Evolutionary conservation across 1,139 yeast species (phyloP).

Genomic region (Diutina sp.): DNA sequence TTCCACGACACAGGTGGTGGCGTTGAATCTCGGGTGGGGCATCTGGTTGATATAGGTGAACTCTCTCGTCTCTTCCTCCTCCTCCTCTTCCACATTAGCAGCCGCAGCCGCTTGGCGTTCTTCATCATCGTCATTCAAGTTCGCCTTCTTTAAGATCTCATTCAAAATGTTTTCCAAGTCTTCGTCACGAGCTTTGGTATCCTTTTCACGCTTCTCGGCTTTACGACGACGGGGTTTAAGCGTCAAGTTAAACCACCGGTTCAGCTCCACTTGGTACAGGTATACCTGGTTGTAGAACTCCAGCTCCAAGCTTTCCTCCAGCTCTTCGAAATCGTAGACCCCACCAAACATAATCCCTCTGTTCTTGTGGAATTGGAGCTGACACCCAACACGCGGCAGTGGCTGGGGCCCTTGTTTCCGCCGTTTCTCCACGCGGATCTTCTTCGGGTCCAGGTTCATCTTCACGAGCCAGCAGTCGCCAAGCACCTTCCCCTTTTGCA

Average conservation of each 20-base stretch:
- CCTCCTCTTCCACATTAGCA: slow-evolving; percentile 9
- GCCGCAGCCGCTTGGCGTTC: slow-evolving; percentile 28
- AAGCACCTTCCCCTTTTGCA: slow-evolving; percentile 86
- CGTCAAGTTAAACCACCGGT: slow-evolving; percentile 75
- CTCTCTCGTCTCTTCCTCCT: slow-evolving; percentile 27
- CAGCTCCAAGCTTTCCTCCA: slow-evolving; percentile 83
- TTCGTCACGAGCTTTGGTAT: slow-evolving; percentile 45
- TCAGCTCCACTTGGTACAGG: slow-evolving; percentile 74
- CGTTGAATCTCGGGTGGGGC: slow-evolving; percentile 86
- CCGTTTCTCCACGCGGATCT: slow-evolving; percentile 77
- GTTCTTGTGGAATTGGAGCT: slow-evolving; percentile 79
- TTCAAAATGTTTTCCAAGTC: slow-evolving; percentile 77
- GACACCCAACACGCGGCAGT: slow-evolving; percentile 89
- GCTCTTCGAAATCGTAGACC: slow-evolving; percentile 88
- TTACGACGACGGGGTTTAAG: slow-evolving; percentile 52
- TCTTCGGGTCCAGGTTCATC: slow-evolving; percentile 78
- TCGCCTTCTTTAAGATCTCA: slow-evolving; percentile 58
- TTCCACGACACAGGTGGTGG: slow-evolving; percentile 75
- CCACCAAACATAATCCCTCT: slow-evolving; percentile 94
- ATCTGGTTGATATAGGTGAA: slow-evolving; percentile 48
- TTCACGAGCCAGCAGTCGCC: slow-evolving; percentile 79
- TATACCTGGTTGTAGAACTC: slow-evolving; percentile 71
- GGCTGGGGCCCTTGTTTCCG: slow-evolving; percentile 85
- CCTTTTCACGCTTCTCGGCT: slow-evolving; percentile 25
- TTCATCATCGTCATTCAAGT: slow-evolving; percentile 48